phyloP scores from a whole-genome alignment of 768 basidiomycete genomes.

The Panaeolus papilionaceus region DNA sequence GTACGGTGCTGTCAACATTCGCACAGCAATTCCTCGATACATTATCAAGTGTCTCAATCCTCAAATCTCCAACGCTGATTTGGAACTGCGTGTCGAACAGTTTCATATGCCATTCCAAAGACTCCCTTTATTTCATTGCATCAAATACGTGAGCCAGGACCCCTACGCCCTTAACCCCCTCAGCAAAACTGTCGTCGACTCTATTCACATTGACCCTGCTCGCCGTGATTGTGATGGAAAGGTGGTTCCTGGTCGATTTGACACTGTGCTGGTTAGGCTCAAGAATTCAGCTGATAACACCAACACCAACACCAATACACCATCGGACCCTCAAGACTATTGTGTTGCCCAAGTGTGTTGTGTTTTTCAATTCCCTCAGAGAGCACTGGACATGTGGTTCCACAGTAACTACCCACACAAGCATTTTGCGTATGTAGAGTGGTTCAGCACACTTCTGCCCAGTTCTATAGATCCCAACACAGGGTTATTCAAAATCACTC shows the following conservation, averaged over 20 bases:
- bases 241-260: slow-evolving; percentile 36
- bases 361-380: slow-evolving; percentile 3
- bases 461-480: slow-evolving; percentile 27
- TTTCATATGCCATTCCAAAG: too few relatives aligned
- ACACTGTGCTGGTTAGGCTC: slow-evolving; percentile 30
- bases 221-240: slow-evolving; percentile 21
- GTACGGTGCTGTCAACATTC: too few relatives aligned
- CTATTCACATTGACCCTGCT: slow-evolving; percentile 35
- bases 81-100: too few relatives aligned
- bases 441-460: slow-evolving; percentile 18
- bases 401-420: neutral
- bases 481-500: slow-evolving; percentile 32
- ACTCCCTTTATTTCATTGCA: too few relatives aligned
- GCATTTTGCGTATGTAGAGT: slow-evolving; percentile 17
- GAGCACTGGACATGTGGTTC: slow-evolving; percentile 13
- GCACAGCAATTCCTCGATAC: too few relatives aligned
- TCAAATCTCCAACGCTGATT: too few relatives aligned
- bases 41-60: too few relatives aligned
- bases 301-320: too few relatives aligned
- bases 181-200: slow-evolving; percentile 32
- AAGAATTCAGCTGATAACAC: too few relatives aligned
- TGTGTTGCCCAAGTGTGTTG: slow-evolving; percentile 16
- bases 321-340: neutral
- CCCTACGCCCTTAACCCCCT: slow-evolving; percentile 10
- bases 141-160: too few relatives aligned